Base-by-base conservation (phyloP, 1,139 yeast genomes). In the Geotrichum carabidarum region DNA sequence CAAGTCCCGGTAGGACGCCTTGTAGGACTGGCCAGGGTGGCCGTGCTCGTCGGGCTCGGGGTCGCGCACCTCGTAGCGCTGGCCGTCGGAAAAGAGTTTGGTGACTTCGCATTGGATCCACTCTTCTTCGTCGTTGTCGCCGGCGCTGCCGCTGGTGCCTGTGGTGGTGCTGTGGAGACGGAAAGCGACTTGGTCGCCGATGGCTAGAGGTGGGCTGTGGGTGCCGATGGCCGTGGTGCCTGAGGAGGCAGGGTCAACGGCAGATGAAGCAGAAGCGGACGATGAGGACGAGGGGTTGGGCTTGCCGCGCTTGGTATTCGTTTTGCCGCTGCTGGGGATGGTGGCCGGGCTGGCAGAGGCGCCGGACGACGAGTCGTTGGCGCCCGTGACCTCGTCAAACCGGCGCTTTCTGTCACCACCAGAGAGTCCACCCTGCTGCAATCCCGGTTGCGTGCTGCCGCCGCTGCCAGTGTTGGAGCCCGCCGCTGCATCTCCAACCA, bases 101-200 rank as follows among this genome's bases (percentile, higher is more conserved):
- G 85, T 80, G 27, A 93, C 95, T 63, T 86, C 91, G 73, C 99
- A 94, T 68, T 90, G 96, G 62, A 94, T 90, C 99, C 99, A 94
- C 66, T 93, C 99, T 51, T 80, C 83, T 36, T 87, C 94, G 50
- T 82, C 86, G 41, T 85, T 78, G 61, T 80, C 80, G 58, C 79
- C 79, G 17, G 58, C 59, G 38, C 57, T 5, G 56, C 45, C 62
- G 63, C 55, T 66, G n/a, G n/a, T n/a, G n/a, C 27, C 27, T 3
- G 4, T 5, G 5, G 27, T 22, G 27, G 27, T 5, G 27, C 27
- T 65, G 50, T 71, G 69, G 32, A 91, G 79, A 65, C 85, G 83
- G 71, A 85, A 93, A 0, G 98, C 99, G 1, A 93, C 97, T 62
- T 88, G 95, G 0, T 93, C 79, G 1, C 94, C 93, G 1, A 86